Conservation (phyloP, 1,284 basidiomycete species). For the Rhizoctonia solani region DNA sequence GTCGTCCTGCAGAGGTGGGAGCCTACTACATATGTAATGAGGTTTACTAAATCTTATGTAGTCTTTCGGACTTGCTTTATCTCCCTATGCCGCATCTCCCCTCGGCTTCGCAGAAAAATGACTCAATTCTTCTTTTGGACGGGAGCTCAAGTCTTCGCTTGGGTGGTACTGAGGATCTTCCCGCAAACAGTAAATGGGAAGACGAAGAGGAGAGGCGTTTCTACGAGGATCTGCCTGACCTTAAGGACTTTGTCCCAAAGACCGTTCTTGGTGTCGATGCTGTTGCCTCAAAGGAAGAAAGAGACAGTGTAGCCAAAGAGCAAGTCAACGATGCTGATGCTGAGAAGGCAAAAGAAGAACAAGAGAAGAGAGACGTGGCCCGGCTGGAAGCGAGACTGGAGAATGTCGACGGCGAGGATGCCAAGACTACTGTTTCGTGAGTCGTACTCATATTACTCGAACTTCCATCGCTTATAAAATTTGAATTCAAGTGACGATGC, state of each 20-base stretch:
- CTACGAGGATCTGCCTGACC: constrained; percentile 91
- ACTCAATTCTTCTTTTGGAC: constrained; percentile 68
- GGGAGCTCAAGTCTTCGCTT: constrained; percentile 52
- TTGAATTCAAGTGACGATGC: constrained; percentile 5
- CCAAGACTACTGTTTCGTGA: constrained; percentile 25
- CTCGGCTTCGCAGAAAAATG: constrained; percentile 70
- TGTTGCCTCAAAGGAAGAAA: constrained; percentile 43
- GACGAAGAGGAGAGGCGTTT: constrained; percentile 96
- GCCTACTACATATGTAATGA: not conserved
- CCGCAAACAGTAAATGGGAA: constrained; percentile 88
- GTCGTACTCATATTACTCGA: not conserved
- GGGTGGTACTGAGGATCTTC: constrained; percentile 47
- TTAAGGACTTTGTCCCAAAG: constrained; percentile 89
- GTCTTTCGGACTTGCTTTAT: constrained; percentile 86
- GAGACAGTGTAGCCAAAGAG: constrained; percentile 21
- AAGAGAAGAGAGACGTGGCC: constrained; percentile 54
- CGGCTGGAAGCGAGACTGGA: constrained; percentile 54
- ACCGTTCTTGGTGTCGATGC: constrained; percentile 83
- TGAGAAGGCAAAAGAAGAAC: constrained; percentile 43
- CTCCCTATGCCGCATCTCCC: constrained; percentile 81
- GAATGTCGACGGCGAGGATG: constrained; percentile 49
- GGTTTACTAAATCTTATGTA: constrained; percentile 44
- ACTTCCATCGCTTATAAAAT: not conserved
- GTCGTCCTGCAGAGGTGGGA: constrained; percentile 75
- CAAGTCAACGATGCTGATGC: constrained; percentile 38